Percentiles rank a stretch among this genome's conserved stretches.
These are phyloP conservation scores for Cystobasidium ongulense DNA, from an alignment of 768 basidiomycete species.

Conservation along the genomic window DNA sequence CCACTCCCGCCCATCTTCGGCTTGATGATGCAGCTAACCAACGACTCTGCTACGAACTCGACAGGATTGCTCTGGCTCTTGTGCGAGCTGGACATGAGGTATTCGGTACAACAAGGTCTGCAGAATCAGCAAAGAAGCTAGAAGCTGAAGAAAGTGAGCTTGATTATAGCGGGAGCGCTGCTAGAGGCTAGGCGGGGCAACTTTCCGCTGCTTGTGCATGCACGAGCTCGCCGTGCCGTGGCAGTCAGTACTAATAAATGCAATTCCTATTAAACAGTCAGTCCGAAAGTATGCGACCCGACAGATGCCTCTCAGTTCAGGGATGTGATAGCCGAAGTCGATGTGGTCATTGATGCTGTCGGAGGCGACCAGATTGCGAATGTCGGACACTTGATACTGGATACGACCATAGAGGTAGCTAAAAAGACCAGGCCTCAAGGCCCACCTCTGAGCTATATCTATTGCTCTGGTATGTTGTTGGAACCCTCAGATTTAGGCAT, in stretches of 20 bases:
- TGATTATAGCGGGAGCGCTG: too few relatives aligned
- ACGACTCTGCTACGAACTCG: neutral
- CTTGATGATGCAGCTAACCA: neutral
- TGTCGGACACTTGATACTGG: conserved; percentile 2
- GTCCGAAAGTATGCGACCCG: conserved; percentile 11
- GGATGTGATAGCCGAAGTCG: conserved; percentile 5
- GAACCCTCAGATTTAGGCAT: neutral
- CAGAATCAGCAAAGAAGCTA: conserved; percentile 20
- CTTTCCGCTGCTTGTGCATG: neutral
- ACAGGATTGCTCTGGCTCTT: conserved; percentile 15
- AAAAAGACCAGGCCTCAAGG: conserved; percentile 16
- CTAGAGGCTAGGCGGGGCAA: neutral
- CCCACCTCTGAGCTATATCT: conserved; percentile 23
- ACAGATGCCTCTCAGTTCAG: neutral
- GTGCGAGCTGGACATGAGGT: conserved; percentile 26
- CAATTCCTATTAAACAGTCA: neutral
- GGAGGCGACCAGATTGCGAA: conserved; percentile 13
- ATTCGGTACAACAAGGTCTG: conserved; percentile 5
- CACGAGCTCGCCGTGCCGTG: too few relatives aligned
- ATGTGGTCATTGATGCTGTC: conserved; percentile 25
- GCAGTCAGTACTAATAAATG: neutral
- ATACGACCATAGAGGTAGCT: neutral
- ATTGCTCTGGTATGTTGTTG: conserved; percentile 17
- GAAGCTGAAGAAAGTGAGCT: conserved; percentile 17
- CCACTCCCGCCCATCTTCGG: neutral